Base-by-base conservation (phyloP, 345 rosid species). In the Eucalyptus fibrosa region DNA sequence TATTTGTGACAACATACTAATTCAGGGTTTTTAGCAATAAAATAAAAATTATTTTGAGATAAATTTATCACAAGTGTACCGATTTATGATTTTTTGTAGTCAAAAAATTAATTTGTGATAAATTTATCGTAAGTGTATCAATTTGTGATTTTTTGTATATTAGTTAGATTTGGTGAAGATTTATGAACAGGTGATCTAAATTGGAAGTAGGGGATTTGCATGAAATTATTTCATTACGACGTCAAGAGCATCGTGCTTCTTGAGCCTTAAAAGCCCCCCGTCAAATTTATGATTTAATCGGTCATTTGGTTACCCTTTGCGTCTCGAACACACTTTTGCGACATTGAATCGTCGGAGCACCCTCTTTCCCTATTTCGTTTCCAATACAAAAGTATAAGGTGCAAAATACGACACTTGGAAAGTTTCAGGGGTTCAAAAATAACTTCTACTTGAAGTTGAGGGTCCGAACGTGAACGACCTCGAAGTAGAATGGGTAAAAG, bases 1-100 rank as follows among this genome's bases (percentile, higher is more conserved):
- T 19, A 53, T 53, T 21, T 53, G 24, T 53, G 4, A 53, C 4
- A 53, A 53, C 24, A 7, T 53, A 53, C 2, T 8, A 53, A 53
- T 53, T 53, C 1, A 0, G 24, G 10, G 1, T 53, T 53, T 53
- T 53, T 53, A 3, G 10, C 5, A 0, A 1, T 53, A 53, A 19
- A 53, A 53, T 18, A 51, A 19, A 53, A 53, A 19, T 19, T 53
- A 53, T 53, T 53, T 8, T 19, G 0, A 0, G 10, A 8, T 53
- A 19, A 53, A 53, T 53, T 53, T 53, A 3, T 53, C 2, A 53
- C 1, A 53, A 53, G 1, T 53, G 1, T 53, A 19, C 0, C 0
- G 0, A 0, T 53, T 53, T 53, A 53, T 3, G 4, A 19, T 53
- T 19, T 53, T 53, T 53, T 1, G 1, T 2, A 2, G 1, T 53